These are phyloP conservation scores for Cyberlindnera mrakii DNA, from an alignment of 805 yeast genomes.

Conservation along the genomic window DNA sequence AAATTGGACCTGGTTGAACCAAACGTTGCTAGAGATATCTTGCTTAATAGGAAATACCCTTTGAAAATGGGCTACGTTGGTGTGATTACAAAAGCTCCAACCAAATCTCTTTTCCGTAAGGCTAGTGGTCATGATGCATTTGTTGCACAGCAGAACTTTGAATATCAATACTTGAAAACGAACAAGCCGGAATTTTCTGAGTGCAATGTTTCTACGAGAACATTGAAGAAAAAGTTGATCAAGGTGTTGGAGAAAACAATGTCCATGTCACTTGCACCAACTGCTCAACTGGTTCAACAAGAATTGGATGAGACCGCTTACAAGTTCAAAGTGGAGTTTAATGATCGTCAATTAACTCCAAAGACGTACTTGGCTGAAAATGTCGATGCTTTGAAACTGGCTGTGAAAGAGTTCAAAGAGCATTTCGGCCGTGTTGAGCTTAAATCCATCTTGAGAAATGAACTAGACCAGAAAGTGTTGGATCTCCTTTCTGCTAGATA, in stretches of 20 bases:
- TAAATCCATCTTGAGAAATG: conserved; percentile 69
- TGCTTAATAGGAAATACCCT: conserved; percentile 81
- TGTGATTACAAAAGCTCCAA: conserved; percentile 82
- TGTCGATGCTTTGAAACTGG: conserved; percentile 77
- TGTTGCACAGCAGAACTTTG: conserved; percentile 63
- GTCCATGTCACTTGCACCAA: conserved; percentile 85
- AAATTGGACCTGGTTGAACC: conserved; percentile 88
- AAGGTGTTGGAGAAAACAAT: conserved; percentile 83
- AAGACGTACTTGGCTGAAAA: conserved; percentile 91
- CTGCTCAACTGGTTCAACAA: conserved; percentile 76
- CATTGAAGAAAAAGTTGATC: conserved; percentile 74
- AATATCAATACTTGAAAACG: conserved; percentile 55
- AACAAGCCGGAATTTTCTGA: conserved; percentile 54
- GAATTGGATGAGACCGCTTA: conserved; percentile 93
- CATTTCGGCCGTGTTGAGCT: conserved; percentile 80
- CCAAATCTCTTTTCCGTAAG: conserved; percentile 42
- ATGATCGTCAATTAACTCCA: conserved; percentile 90
- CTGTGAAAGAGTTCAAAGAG: conserved; percentile 81
- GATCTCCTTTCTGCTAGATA: conserved; percentile 85
- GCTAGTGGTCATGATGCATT: conserved; percentile 55
- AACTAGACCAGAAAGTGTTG: conserved; percentile 82
- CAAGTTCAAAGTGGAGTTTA: conserved; percentile 92
- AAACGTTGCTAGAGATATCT: conserved; percentile 55
- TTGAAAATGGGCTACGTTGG: conserved; percentile 97
- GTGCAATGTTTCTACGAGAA: conserved; percentile 70